Percentiles rank a stretch among this genome's conserved stretches.
These are phyloP conservation scores for Pyrrhoderma noxium DNA, from an alignment of 1,284 basidiomycete species.

Conservation along the genomic window DNA sequence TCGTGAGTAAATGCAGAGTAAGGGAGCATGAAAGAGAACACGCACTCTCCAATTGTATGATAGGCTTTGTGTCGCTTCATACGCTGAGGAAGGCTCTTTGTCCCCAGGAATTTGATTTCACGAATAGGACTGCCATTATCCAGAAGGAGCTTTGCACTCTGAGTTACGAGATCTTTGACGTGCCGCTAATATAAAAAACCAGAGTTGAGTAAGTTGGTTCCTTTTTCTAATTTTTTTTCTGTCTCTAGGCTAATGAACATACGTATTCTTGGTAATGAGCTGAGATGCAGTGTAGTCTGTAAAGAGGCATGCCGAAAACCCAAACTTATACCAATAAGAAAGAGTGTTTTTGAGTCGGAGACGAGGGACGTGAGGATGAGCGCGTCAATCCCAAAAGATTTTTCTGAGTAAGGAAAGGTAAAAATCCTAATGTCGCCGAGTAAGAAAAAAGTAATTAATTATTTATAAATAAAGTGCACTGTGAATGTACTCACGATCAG, in stretches of 20 bases:
- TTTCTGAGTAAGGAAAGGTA: too few relatives aligned
- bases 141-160: conserved; percentile 69
- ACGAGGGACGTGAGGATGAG: too few relatives aligned
- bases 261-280: conserved; percentile 70
- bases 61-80: conserved; percentile 65
- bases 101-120: conserved; percentile 70
- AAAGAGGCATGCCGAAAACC: conserved; percentile 68
- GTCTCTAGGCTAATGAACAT: conserved; percentile 38
- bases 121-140: conserved; percentile 77
- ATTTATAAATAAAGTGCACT: too few relatives aligned
- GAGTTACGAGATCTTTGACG: conserved; percentile 69
- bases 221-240: neutral
- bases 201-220: neutral
- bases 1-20: neutral
- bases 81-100: conserved; percentile 64
- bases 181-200: conserved; percentile 42
- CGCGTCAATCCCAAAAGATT: too few relatives aligned
- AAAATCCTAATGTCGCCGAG: too few relatives aligned
- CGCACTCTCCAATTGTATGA: conserved; percentile 73
- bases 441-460: too few relatives aligned
- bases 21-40: conserved; percentile 23
- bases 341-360: too few relatives aligned
- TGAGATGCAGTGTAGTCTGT: conserved; percentile 74
- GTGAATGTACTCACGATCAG: neutral
- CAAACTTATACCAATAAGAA: too few relatives aligned